phyloP scores from a whole-genome alignment of 768 basidiomycete species.

The Hericium rajendrae region DNA sequence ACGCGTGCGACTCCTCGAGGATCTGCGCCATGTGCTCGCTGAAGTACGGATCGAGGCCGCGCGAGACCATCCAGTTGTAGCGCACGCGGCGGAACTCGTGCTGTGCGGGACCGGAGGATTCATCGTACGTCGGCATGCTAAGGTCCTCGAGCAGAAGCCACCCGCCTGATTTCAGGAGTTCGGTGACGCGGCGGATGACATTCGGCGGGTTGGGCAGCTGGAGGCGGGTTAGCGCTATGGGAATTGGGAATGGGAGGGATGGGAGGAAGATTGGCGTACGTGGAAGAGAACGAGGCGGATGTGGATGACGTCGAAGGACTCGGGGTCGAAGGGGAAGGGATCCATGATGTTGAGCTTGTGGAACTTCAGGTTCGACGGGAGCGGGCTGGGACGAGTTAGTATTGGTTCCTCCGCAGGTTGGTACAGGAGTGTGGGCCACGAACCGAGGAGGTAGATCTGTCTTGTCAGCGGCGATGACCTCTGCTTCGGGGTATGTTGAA shows the following conservation, averaged over 20 bases:
- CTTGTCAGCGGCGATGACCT: not conserved
- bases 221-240: not conserved
- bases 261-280: too few species aligned
- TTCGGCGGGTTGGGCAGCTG: constrained; percentile 14
- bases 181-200: constrained; percentile 12
- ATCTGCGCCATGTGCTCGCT: not conserved
- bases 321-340: constrained; percentile 16
- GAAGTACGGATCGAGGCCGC: not conserved
- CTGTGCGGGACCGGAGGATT: not conserved
- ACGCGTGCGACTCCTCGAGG: not conserved
- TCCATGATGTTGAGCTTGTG: constrained; percentile 13
- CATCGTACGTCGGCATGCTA: not conserved
- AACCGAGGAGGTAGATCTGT: not conserved
- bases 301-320: constrained; percentile 19
- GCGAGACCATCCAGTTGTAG: not conserved
- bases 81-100: not conserved
- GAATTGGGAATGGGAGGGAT: not conserved
- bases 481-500: not conserved
- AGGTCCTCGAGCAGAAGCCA: constrained; percentile 18
- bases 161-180: constrained; percentile 9
- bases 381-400: not conserved
- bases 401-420: not conserved
- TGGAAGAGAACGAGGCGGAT: constrained; percentile 18
- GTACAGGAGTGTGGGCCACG: not conserved
- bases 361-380: constrained; percentile 15